Base-by-base conservation (phyloP, 768 basidiomycete genomes). In the Psilocybe subaeruginosa region DNA sequence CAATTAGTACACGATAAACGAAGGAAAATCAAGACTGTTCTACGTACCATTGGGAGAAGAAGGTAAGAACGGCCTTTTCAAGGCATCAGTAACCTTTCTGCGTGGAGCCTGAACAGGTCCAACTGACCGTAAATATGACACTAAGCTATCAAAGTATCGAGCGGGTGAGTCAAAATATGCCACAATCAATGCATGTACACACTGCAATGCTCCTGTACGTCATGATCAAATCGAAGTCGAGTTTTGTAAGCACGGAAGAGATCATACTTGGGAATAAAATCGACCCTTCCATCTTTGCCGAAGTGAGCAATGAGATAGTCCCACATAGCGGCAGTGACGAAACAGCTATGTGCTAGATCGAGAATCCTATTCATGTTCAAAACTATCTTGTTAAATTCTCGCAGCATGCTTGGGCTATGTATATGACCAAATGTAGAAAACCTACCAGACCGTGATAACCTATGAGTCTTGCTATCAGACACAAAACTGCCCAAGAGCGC, bases 321-420 rank as follows among this genome's bases (percentile, higher is more conserved):
- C 76, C 78, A 80, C 31, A 76, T 51, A 9, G 76, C 66, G 7
- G 61, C 56, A 68, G 73, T 74, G 29, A 78, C 72, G 45, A 76
- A 68, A 8, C 55, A 54, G 2, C 74, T 77, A 58, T 80, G 78
- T 0, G 64, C 61, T 11, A 67, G 67, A 52, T 80, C 78, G 11
- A 74, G 68, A 11, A 70, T 7, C 76, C 78, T 78, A 51, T 39
- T 35, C 33, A 35, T 9, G 9, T 35, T 1, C 19, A 19, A 19
- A 19, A 19, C 19, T 19, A 19, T 19, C 19, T 19, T 19, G 19
- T 19, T 19, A 19, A 19, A 19, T 19, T 19, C 19, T 19, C 19
- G 19, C 19, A 19, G 19, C 19, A 19, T 19, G 19, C 19, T 19
- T 19, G 19, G 19, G 19, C 19, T 19, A 19, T 19, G 1, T 19